Base-by-base conservation (phyloP, 2,329 filamentous ascomycete genomes). In the Helicocarpus griseus region DNA sequence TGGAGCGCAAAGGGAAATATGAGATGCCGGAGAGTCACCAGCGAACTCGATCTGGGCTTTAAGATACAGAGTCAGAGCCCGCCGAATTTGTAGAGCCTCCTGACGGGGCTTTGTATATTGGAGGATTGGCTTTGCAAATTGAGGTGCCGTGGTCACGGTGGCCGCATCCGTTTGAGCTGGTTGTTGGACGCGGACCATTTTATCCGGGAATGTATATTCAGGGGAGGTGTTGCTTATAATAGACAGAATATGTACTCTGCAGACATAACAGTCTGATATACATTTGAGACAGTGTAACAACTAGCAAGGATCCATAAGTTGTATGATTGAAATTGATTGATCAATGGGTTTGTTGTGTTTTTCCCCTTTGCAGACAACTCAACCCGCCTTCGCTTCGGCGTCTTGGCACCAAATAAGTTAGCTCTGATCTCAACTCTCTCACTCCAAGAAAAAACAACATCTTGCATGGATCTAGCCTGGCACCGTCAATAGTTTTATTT, bases 41-140 rank as follows among this genome's bases (percentile, higher is more conserved):
- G 56, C 56, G 29, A 65, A 66, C 9, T 58, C 57, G 24, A 71
- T 62, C 22, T 68, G 64, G 3, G 67, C 68, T 48, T 62, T 63
- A 7, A 72, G 61, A 53, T 71, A 66, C 19, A 57, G 56, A 24
- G 69, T 70, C 58, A 72, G 55, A 4, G 60, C 64, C 53, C 69
- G 68, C 55, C 69, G 67, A 44, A 71, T 70, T 24, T 58, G 63
- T 40, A 70, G 63, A 40, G 62, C 61, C 55, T 71, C 69, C 55
- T 69, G 65, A 38, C 65, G 64, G 48, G 59, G 59, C 52, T 64
- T 69, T 58, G 71, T 57, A 60, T 70, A 71, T 57, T 68, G 69
- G 56, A 61, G 57, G 26, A 71, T 60, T 17, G 61, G 65, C 55
- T 61, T 64, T 48, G 62, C 63, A 53, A 67, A 65, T 31, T 48